These are phyloP conservation scores for Lasiosphaeria hispida DNA, from an alignment of 495 filamentous ascomycete genomes.

Conservation along the genomic window DNA sequence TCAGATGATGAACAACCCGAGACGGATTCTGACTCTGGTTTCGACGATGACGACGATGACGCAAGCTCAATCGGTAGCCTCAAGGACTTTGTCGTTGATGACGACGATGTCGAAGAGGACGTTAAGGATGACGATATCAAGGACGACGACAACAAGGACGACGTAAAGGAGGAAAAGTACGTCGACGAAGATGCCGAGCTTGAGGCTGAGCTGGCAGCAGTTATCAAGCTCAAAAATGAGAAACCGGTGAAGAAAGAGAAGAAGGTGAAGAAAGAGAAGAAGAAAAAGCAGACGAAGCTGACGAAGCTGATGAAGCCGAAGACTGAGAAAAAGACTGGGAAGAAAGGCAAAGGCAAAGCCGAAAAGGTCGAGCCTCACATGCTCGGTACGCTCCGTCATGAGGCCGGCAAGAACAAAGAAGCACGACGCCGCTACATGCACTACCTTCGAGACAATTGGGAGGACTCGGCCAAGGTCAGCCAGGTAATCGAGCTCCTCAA, in stretches of 20 bases:
- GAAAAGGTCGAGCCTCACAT: conserved; percentile 27
- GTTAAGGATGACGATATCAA: conserved; percentile 30
- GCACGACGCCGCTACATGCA: conserved; percentile 59
- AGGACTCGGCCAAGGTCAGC: conserved; percentile 75
- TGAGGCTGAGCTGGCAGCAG: conserved; percentile 12
- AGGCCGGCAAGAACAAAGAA: conserved; percentile 56
- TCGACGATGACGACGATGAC: conserved; percentile 41
- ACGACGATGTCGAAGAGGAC: conserved; percentile 42
- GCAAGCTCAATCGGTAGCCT: conserved; percentile 48
- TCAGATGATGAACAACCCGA: conserved; percentile 33
- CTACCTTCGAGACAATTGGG: conserved; percentile 69
- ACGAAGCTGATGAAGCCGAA: conserved; percentile 13
- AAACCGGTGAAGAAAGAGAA: conserved; percentile 12
- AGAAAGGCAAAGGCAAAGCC: conserved; percentile 27
- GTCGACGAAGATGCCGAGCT: conserved; percentile 2
- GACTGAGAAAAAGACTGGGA: background rate
- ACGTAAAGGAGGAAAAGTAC: conserved; percentile 38
- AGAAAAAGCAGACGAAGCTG: conserved; percentile 17
- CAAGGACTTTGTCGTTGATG: conserved; percentile 57
- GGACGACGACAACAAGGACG: conserved; percentile 17
- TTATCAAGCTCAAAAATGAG: conserved; percentile 18
- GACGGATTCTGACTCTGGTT: conserved; percentile 37
- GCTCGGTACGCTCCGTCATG: conserved; percentile 44
- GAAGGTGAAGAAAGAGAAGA: background rate
- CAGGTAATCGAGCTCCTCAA: conserved; percentile 68